Percentiles rank a stretch among this genome's conserved stretches.
Evolutionary conservation across 148 eudicot genomes (phyloP).

Genomic region (Selenicereus undatus): DNA sequence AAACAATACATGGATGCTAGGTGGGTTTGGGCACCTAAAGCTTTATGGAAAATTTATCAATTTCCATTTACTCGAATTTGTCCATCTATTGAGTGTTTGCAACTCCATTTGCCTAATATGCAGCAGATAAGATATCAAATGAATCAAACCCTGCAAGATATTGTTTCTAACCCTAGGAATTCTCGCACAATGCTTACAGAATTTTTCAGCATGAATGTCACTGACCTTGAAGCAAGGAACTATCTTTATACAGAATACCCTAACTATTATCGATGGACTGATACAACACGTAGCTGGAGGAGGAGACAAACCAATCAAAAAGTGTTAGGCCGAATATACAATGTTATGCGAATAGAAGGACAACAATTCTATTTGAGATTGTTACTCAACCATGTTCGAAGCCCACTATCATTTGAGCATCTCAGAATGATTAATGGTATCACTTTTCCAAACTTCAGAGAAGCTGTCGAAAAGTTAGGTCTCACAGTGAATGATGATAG

Average conservation of each 20-base stretch:
- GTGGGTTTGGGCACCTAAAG: background rate
- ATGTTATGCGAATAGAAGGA: no score
- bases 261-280: background rate
- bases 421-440: background rate
- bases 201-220: slow-evolving; percentile 1
- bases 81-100: background rate
- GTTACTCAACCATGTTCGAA: background rate
- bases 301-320: background rate
- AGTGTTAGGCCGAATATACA: no score
- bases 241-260: background rate
- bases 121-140: background rate
- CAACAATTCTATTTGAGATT: no score
- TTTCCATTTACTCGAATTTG: slow-evolving; percentile 1
- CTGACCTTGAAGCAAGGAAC: background rate
- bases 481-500: background rate
- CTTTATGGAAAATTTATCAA: slow-evolving; percentile 1
- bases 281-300: background rate
- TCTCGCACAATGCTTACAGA: slow-evolving; percentile 5
- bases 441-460: background rate
- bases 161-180: background rate
- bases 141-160: background rate
- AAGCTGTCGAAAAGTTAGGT: background rate
- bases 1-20: background rate
- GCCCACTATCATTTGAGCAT: slow-evolving; percentile 1
- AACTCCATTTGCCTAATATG: slow-evolving; percentile 5